These are phyloP conservation scores for Schoenoplectus tabernaemontani DNA, from an alignment of 202 grass and related monocot species.

Conservation along the genomic window DNA sequence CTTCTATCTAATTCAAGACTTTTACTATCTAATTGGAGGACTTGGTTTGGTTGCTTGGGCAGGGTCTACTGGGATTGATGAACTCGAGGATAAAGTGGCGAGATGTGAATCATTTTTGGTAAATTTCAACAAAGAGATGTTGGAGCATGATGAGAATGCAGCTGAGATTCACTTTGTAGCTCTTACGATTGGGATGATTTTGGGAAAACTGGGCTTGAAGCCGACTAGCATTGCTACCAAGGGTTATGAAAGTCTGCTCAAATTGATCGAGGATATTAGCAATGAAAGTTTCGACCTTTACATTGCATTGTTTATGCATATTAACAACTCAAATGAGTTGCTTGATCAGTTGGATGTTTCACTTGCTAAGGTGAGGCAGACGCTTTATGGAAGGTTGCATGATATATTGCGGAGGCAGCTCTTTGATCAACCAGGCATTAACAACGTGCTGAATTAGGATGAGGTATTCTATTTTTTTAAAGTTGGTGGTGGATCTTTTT, in stretches of 20 bases:
- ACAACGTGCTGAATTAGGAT: not conserved
- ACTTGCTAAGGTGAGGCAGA: slow-evolving; percentile 67
- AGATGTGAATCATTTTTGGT: slow-evolving; percentile 57
- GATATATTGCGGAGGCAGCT: slow-evolving; percentile 80
- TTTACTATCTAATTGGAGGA: not conserved
- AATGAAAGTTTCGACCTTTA: slow-evolving; percentile 90
- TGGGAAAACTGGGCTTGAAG: slow-evolving; percentile 51
- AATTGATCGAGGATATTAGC: slow-evolving; percentile 77
- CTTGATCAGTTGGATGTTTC: slow-evolving; percentile 70
- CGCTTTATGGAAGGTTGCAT: slow-evolving; percentile 72
- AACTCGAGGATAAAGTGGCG: slow-evolving; percentile 37
- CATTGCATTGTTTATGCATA: slow-evolving; percentile 97
- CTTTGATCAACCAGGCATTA: slow-evolving; percentile 34
- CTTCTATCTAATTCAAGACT: no score
- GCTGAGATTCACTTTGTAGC: slow-evolving; percentile 78
- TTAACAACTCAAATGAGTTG: slow-evolving; percentile 75
- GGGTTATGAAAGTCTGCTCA: slow-evolving; percentile 83
- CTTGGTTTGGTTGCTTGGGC: not conserved
- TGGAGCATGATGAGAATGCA: slow-evolving; percentile 66
- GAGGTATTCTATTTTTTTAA: not conserved
- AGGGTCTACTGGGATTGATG: not conserved
- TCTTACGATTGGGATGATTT: slow-evolving; percentile 56
- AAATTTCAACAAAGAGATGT: slow-evolving; percentile 55
- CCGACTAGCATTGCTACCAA: slow-evolving; percentile 79
- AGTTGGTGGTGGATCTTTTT: not conserved